Conservation (phyloP, 1,284 basidiomycete species). For the Coniferiporia sulphurascens region DNA sequence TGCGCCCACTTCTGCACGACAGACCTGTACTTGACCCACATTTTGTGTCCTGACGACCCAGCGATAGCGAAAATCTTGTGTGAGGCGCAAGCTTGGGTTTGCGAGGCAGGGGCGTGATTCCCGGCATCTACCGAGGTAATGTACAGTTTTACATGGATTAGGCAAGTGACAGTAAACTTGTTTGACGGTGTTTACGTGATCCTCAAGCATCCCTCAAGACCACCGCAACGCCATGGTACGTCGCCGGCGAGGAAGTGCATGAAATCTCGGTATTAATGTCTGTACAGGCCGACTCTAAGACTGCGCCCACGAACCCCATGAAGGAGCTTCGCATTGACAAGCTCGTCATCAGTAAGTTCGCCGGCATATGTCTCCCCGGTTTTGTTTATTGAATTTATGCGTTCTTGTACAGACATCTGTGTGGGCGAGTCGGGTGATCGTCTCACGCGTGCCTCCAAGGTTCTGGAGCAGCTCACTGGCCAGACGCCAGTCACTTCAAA, state of each 20-base stretch:
- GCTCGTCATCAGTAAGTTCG: constrained; percentile 94
- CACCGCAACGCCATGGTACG: constrained; percentile 17
- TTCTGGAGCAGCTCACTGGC: constrained; percentile 98
- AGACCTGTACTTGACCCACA: too few relatives aligned
- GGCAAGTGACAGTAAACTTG: neutral
- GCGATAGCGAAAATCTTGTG: too few relatives aligned
- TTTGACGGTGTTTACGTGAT: constrained; percentile 11
- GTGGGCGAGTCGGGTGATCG: constrained; percentile 99
- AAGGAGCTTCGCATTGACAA: constrained; percentile 98
- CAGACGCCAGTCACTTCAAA: constrained; percentile 99
- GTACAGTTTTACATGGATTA: neutral
- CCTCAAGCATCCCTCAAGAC: constrained; percentile 15
- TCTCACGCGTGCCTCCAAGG: constrained; percentile 98
- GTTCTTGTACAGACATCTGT: constrained; percentile 78
- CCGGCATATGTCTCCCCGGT: neutral
- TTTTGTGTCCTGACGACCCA: too few relatives aligned
- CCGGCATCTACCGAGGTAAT: constrained; percentile 1
- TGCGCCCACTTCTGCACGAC: too few relatives aligned
- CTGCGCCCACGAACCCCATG: constrained; percentile 88
- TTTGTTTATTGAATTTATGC: constrained; percentile 10
- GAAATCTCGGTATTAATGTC: neutral
- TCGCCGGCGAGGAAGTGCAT: neutral
- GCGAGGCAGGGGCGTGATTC: too few relatives aligned
- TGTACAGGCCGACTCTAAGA: constrained; percentile 80
- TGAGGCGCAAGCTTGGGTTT: too few relatives aligned